Evolutionary conservation across 129 eudicot genomes (phyloP), one percentile per base, ranked within the genome.

Genomic region (Ambrosia artemisiifolia): DNA sequence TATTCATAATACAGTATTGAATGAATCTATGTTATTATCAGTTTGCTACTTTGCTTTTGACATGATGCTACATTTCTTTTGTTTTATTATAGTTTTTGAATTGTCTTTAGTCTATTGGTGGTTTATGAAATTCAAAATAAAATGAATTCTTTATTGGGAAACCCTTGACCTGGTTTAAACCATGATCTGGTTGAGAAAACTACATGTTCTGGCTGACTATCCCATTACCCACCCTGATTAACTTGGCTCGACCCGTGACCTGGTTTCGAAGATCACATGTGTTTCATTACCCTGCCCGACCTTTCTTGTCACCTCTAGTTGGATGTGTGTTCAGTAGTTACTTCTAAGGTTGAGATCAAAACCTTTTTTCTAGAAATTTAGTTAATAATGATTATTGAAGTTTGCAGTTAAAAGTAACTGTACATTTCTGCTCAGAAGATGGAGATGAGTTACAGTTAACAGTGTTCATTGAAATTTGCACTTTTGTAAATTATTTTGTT

Each of bases 361-460:
- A 8, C 28, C 24, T 24, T 24, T 54, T 12, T 18, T 16, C 62
- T 33, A n/a, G 11, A 18, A 16, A 51, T 24, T 33, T n/a, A 69
- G 17, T 69, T 69, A 11, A 34, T 16, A 69, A 10, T 69, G 18
- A 69, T 50, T 51, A 69, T 51, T 33, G 40, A 35, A 53, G 64
- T 11, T 28, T 28, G 64, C 64, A 19, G 33, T 54, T 54, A 30
- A 10, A 56, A 24, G 38, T 28, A 59, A 10, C 28, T 59, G 33
- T 32, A 10, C 13, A n/a, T 14, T 51, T 61, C 1, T 57, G 34
- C 20, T 50, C 16, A 47, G 19, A 49, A 49, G 73, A 69, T n/a
- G 46, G 33, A 69, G 33, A 69, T 69, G 73, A 51, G 28, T 16
- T 51, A 16, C 11, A 10, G 30, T 54, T 54, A 51, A 51, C 24